phyloP scores from a whole-genome alignment of 345 rosid species.

The Leavenworthia alabamica region DNA sequence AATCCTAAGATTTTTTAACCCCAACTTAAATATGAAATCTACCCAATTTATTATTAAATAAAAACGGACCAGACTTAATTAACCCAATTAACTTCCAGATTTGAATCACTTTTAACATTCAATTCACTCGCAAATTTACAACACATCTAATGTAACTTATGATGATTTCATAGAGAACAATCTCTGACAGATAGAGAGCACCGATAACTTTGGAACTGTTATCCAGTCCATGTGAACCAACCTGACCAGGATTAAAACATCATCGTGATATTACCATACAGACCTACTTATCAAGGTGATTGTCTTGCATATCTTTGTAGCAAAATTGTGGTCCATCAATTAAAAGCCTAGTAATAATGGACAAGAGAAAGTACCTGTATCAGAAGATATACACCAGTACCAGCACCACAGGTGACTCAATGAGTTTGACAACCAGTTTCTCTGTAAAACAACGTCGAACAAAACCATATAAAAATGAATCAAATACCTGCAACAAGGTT shows the following conservation, averaged over 20 bases:
- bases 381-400: slow-evolving; percentile 75
- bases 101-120: too few relatives aligned
- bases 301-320: slow-evolving; percentile 75
- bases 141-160: background rate
- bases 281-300: slow-evolving; percentile 44
- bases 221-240: slow-evolving; percentile 94
- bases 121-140: too few relatives aligned
- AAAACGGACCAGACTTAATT: too few relatives aligned
- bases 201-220: slow-evolving; percentile 68
- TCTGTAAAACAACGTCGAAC: slow-evolving; percentile 31
- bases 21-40: too few relatives aligned
- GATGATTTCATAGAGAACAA: slow-evolving; percentile 4
- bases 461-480: slow-evolving; percentile 9
- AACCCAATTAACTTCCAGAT: too few relatives aligned
- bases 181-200: background rate
- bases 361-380: slow-evolving; percentile 85
- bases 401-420: slow-evolving; percentile 73
- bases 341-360: slow-evolving; percentile 3
- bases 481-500: slow-evolving; percentile 75
- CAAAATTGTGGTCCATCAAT: slow-evolving; percentile 54
- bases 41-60: too few relatives aligned
- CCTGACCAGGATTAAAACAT: slow-evolving; percentile 38
- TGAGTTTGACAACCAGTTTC: slow-evolving; percentile 63
- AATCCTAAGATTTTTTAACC: too few relatives aligned
- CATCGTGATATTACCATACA: background rate